These are phyloP conservation scores for Xanthoceras sorbifolium DNA, from an alignment of 345 rosid species.

Conservation along the genomic window DNA sequence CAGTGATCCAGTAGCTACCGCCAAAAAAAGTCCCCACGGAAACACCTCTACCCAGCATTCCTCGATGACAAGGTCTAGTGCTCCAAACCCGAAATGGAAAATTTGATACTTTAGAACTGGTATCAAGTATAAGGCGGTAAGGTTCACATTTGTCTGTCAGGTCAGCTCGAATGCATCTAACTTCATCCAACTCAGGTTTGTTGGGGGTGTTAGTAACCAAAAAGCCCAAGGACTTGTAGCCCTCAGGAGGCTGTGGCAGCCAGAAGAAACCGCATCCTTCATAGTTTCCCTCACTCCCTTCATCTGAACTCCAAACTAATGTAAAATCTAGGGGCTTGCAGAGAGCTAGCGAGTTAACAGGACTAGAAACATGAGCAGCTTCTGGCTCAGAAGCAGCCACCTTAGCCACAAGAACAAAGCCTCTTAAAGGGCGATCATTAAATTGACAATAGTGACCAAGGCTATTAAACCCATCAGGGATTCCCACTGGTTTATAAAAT, in stretches of 20 bases:
- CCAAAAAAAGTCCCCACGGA: slow-evolving; percentile 77
- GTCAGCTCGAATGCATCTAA: slow-evolving; percentile 76
- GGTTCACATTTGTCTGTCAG: slow-evolving; percentile 67
- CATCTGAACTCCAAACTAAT: slow-evolving; percentile 71
- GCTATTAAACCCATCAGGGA: slow-evolving; percentile 65
- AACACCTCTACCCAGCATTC: slow-evolving; percentile 68
- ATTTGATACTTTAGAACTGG: slow-evolving; percentile 36
- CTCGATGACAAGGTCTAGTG: slow-evolving; percentile 63
- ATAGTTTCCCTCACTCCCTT: slow-evolving; percentile 36
- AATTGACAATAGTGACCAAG: slow-evolving; percentile 84
- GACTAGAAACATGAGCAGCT: slow-evolving; percentile 5
- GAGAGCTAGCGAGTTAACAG: slow-evolving; percentile 44
- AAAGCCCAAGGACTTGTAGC: slow-evolving; percentile 66
- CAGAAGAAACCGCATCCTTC: slow-evolving; percentile 64
- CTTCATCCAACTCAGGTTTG: slow-evolving; percentile 68
- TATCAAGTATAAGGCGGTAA: slow-evolving; percentile 38
- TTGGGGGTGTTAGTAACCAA: slow-evolving; percentile 55
- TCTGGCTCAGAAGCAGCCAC: slow-evolving; percentile 35
- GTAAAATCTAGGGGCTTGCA: slow-evolving; percentile 61
- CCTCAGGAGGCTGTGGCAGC: slow-evolving; percentile 78
- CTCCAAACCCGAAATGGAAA: slow-evolving; percentile 63
- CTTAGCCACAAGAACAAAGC: slow-evolving; percentile 68
- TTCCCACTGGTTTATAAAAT: slow-evolving; percentile 61
- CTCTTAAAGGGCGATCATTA: slow-evolving; percentile 57
- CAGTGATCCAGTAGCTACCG: slow-evolving; percentile 39